Conservation (phyloP, 2,329 filamentous ascomycete genomes). For the Penicillium palitans region DNA sequence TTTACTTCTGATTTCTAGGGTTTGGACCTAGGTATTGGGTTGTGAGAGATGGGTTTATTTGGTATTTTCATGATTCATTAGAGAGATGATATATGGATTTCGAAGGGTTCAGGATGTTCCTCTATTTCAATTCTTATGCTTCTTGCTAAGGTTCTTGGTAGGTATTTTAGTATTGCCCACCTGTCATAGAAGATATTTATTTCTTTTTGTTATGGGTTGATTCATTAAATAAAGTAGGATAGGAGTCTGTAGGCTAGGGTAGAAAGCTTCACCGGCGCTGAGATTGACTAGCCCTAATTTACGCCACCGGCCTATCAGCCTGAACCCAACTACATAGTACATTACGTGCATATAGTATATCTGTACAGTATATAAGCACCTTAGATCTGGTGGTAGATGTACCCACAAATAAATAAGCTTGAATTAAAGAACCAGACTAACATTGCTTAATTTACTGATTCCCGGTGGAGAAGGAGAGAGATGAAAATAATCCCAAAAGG, state of each 20-base stretch:
- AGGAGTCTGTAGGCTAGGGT: not conserved
- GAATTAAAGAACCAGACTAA: not conserved
- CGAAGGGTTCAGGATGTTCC: too few relatives aligned
- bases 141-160: not conserved
- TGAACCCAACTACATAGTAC: not conserved
- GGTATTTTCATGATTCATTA: not conserved
- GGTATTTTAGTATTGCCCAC: not conserved
- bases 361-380: not conserved
- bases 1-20: slow-evolving; percentile 12
- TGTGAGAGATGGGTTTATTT: not conserved
- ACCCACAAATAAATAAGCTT: not conserved
- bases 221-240: not conserved
- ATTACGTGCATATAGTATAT: not conserved
- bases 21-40: not conserved
- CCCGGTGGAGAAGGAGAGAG: slow-evolving; percentile 25
- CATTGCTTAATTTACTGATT: not conserved
- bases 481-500: not conserved
- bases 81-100: not conserved
- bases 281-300: not conserved
- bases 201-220: not conserved
- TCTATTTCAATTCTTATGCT: not conserved
- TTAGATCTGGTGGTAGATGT: not conserved
- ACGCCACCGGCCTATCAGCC: not conserved
- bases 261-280: not conserved
- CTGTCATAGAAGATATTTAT: not conserved